Conservation (phyloP, 1,284 basidiomycete species). For the Tremellales sp. region DNA sequence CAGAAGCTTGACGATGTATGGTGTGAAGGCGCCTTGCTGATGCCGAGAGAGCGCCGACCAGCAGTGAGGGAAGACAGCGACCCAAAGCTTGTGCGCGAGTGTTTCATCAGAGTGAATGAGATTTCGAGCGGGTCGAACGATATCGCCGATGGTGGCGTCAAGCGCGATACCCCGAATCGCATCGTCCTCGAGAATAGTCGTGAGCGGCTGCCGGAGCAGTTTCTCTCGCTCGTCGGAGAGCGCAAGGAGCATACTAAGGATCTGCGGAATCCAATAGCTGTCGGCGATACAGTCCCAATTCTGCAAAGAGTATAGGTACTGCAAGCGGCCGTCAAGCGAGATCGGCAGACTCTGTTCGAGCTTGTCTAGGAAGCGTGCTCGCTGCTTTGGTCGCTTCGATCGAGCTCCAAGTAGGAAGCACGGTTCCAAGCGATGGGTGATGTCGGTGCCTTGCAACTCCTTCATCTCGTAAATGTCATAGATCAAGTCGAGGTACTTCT, state of each 20-base stretch:
- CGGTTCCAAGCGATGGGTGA: conserved; percentile 89
- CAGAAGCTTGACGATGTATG: conserved; percentile 83
- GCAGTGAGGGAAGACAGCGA: conserved; percentile 81
- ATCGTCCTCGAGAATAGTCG: conserved; percentile 20
- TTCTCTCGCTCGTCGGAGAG: conserved; percentile 64
- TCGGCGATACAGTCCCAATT: conserved; percentile 94
- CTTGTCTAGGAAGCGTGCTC: conserved; percentile 85
- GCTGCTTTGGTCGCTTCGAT: conserved; percentile 70
- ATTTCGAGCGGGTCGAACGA: conserved; percentile 75
- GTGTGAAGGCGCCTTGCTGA: conserved; percentile 84
- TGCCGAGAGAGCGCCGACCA: conserved; percentile 82
- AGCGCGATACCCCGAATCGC: conserved; percentile 21
- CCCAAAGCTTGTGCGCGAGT: conserved; percentile 79
- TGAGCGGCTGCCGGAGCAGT: conserved; percentile 23
- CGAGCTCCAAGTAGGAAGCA: conserved; percentile 92
- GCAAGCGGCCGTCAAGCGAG: conserved; percentile 73
- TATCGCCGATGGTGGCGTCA: conserved; percentile 52
- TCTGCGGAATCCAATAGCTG: conserved; percentile 92
- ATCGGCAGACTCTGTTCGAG: conserved; percentile 85
- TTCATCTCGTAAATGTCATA: conserved; percentile 93
- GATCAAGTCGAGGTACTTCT: conserved; percentile 83
- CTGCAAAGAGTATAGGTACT: conserved; percentile 89
- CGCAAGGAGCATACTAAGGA: conserved; percentile 83
- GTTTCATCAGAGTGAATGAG: conserved; percentile 76
- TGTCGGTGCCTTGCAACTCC: conserved; percentile 78